These are phyloP conservation scores for Flaveria robusta DNA, from an alignment of 129 eudicot genomes.

Conservation along the genomic window DNA sequence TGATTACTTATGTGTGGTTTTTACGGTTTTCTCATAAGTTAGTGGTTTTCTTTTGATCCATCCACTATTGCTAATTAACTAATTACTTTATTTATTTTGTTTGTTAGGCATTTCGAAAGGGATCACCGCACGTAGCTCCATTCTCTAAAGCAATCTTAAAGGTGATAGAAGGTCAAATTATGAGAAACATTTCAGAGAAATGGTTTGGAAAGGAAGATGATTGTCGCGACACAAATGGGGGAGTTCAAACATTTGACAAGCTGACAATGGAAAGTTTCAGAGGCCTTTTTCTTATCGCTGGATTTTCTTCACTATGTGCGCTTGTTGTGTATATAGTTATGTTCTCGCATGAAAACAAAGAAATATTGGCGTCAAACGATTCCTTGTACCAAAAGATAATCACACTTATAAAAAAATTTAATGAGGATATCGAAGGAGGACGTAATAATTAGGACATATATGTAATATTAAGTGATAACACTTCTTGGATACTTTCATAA, in stretches of 20 bases:
- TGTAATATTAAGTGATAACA: too few species aligned
- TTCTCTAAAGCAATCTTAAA: slow-evolving; percentile 54
- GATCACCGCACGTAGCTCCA: slow-evolving; percentile 53
- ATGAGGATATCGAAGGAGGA: too few species aligned
- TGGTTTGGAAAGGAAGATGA: slow-evolving; percentile 35
- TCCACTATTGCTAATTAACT: too few species aligned
- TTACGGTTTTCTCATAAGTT: too few species aligned
- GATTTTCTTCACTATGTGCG: slow-evolving; percentile 22
- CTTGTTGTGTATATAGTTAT: neutral
- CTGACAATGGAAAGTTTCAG: slow-evolving; percentile 47
- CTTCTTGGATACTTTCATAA: too few species aligned
- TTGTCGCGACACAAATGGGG: slow-evolving; percentile 22
- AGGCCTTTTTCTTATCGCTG: slow-evolving; percentile 51
- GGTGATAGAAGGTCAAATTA: slow-evolving; percentile 43
- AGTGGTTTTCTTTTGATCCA: too few species aligned
- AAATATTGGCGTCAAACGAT: slow-evolving; percentile 15
- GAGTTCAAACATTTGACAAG: slow-evolving; percentile 27
- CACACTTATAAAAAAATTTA: slow-evolving; percentile 3
- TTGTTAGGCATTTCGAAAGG: slow-evolving; percentile 53
- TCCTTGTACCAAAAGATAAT: slow-evolving; percentile 11
- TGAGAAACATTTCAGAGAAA: slow-evolving; percentile 44
- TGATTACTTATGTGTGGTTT: too few species aligned
- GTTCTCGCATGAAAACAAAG: slow-evolving; percentile 25
- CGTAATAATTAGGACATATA: too few species aligned
- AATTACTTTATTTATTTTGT: too few species aligned